Evolutionary conservation across 2,329 filamentous ascomycete genomes (phyloP), one percentile per base, ranked within the genome.

Genomic region (Diplodia mutila): DNA sequence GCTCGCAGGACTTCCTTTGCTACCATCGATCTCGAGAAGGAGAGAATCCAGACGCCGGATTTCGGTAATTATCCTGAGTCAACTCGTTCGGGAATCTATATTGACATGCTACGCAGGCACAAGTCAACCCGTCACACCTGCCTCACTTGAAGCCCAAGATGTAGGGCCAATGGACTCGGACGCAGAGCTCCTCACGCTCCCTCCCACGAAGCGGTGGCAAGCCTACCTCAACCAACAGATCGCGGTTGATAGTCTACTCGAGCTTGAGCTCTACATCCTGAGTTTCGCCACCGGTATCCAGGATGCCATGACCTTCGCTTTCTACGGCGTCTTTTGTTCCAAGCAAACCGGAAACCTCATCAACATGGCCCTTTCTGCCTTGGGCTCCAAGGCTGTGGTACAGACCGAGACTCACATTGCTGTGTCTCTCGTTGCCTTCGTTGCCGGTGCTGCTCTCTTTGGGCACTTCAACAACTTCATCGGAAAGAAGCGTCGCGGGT

Each of bases 251-350:
- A 69, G 69, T 18, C 68, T 69, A 23, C 42, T 71, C 16, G 73
- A 74, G 54, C 52, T 63, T 7, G 72, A 76, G 68, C 70, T 75
- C 18, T 71, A 75, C 25, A 64, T 73, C 29, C 70, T 76, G 69
- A 75, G 72, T 7, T 63, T 75, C n/a, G 70, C 70, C 1, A 75
- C 74, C 7, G 74, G 73, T 27, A 67, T 71, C 14, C 70, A 75
- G 18, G 74, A 75, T 52, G 71, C 71, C 23, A 72, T 73, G 68
- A 75, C 74, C n/a, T 75, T 70, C 70, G 71, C 70, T 18, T 71
- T 69, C 48, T 75, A 74, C 67, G 67, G 68, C 51, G 70, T 75
- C 37, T 75, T 75, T 57, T 71, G 72, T 12, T 73, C 72, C 5
- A 75, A 75, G 64, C 72, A 73, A 25, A 75, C 74, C 1, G 73